Evolutionary conservation across 345 rosid genomes (phyloP), one percentile per base, ranked within the genome.

Genomic region (Euphorbia lathyris): DNA sequence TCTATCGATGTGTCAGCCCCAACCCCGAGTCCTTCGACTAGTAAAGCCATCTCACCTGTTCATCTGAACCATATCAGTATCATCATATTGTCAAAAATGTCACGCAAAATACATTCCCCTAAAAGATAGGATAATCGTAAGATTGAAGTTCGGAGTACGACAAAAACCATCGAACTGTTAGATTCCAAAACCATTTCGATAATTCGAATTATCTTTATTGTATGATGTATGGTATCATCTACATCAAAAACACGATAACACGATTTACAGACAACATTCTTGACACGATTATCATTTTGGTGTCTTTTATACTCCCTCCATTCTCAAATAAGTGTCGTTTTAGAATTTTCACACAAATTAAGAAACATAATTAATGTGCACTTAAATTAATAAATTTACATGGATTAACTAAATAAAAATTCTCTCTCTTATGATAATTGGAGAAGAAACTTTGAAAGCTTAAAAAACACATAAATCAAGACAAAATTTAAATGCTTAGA

Each of bases 11-110:
- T 85, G 34, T 95, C 98, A 74, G 81, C 83, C 43, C 99, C 99
- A 40, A 89, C 80, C 53, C 88, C 90, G 67, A 95, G 91, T 45
- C 99, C 99, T 83, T 95, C 99, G 25, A 88, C 93, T 80, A 92
- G 82, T 78, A 95, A 85, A 76, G 98, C 97, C 98, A 92, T 85
- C 87, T 95, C 99, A 85, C 99, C 99, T 95, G 96, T 82, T 65
- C 59, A 81, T 45, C 60, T 51, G 6, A 74, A 65, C 67, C 77
- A 62, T 47, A 72, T 77, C 68, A 68, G 45, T 55, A 58, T 62
- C 47, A 65, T 51, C 34, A 51, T 34, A 38, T 26, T 47, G 40
- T 27, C 19, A 17, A 42, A 38, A 38, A 65, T 51, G 25, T 53
- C 47, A 64, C 32, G 29, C 25, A 30, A 58, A 57, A 58, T 17